Base-by-base conservation (phyloP, 257 asterid genomes). In the Anisodus acutangulus region DNA sequence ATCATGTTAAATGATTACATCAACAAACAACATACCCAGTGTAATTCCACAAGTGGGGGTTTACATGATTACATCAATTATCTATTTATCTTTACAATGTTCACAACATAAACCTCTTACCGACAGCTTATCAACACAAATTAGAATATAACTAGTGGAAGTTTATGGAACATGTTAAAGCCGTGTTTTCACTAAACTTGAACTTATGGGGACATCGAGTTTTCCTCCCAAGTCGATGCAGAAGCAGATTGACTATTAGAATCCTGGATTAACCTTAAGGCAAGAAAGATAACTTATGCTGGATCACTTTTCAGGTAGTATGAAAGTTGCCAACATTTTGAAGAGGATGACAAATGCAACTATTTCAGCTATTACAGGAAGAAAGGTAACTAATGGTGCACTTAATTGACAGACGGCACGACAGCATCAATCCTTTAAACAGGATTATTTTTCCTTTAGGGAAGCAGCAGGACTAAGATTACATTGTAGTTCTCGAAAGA, bases 31-130 rank as follows among this genome's bases (percentile, higher is more conserved):
- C 2, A 31, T 31, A 31, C 35, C 35, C 35, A 31, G 35, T 31
- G 35, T 1, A 31, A 31, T 31, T 1, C 35, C 35, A 31, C 35
- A 31, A 31, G 35, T 31, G 35, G 35, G 35, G 35, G 35, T 31
- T 47, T 47, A 10, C 17, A 19, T 45, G 10, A 66, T 66, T 66
- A 66, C 9, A 3, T 0, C 72, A 66, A 31, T 63, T 66, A 66
- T 66, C 43, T 64, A 71, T 41, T 39, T 71, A 71, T 45, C 16
- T n/a, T 16, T 8, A 16, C 0, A 45, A 72, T 72, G 59, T 47
- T 19, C 80, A 43, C 58, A 72, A 72, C 59, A 72, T 39, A 72
- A 72, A 72, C 58, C 39, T 47, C 9, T n/a, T 19, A 72, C 57
- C 0, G 0, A 45, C 2, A 72, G 39, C 80, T 45, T 71, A 0